phyloP scores from a whole-genome alignment of 139 green algal genomes.

The Dunaliella primolecta region DNA sequence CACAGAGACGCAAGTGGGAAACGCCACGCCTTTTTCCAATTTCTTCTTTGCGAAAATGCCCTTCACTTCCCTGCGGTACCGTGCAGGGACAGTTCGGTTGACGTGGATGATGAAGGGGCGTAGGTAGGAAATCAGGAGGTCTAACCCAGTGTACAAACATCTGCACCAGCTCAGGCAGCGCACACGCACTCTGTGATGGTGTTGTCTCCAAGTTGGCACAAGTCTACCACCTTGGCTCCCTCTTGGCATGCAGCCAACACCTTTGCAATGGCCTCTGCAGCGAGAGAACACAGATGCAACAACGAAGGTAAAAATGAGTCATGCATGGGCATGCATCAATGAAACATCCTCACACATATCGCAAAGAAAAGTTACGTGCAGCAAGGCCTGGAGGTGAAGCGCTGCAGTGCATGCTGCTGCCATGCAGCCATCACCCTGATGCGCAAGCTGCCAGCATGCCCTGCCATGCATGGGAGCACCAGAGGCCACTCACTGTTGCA shows the following conservation, averaged over 20 bases:
- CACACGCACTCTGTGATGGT: slow-evolving; percentile 79
- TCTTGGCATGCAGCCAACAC: slow-evolving; percentile 73
- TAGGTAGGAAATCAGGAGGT: no score
- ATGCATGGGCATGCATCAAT: no score
- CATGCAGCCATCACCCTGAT: slow-evolving; percentile 8
- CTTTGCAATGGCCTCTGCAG: slow-evolving; percentile 78
- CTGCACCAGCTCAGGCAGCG: no score
- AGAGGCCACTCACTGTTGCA: slow-evolving; percentile 82
- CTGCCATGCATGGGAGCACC: not conserved
- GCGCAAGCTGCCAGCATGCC: not conserved
- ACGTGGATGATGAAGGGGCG: not conserved
- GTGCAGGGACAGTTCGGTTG: no score
- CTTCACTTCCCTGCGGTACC: slow-evolving; percentile 55
- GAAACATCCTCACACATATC: no score
- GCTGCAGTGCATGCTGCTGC: no score
- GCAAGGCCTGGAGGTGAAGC: no score
- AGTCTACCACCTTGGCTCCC: slow-evolving; percentile 88
- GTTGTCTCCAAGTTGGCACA: slow-evolving; percentile 82
- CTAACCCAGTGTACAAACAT: no score
- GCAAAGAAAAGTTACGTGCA: no score
- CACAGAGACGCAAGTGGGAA: slow-evolving; percentile 91
- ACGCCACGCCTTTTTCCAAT: slow-evolving; percentile 95
- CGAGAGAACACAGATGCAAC: slow-evolving; percentile 2
- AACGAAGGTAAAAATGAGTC: no score
- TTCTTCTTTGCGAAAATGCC: slow-evolving; percentile 74